Conservation (phyloP, 2,329 filamentous ascomycete species). For the Zopfia rhizophila region DNA sequence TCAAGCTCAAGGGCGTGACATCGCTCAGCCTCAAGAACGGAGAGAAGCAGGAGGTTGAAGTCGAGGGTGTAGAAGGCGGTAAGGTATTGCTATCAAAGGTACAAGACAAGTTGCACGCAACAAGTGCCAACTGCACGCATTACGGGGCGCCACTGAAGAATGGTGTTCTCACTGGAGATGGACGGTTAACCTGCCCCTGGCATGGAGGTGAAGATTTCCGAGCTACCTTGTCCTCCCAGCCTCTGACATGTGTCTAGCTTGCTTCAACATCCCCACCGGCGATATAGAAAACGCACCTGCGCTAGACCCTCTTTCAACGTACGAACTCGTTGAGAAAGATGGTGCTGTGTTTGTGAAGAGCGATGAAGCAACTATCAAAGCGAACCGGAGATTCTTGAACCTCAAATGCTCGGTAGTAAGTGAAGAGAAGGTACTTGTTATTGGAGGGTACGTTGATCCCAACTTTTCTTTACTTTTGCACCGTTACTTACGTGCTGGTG, state of each 20-base stretch:
- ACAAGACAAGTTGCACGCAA: slow-evolving; percentile 78
- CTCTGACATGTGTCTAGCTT: slow-evolving; percentile 68
- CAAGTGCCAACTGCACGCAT: slow-evolving; percentile 86
- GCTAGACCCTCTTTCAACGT: slow-evolving; percentile 84
- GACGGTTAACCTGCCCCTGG: slow-evolving; percentile 93
- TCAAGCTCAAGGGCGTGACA: slow-evolving; percentile 77
- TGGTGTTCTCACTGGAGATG: slow-evolving; percentile 83
- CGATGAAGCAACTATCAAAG: slow-evolving; percentile 81
- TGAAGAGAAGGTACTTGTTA: slow-evolving; percentile 77
- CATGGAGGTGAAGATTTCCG: slow-evolving; percentile 76
- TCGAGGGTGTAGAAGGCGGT: slow-evolving; percentile 86
- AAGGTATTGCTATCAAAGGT: slow-evolving; percentile 89
- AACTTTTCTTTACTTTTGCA: slow-evolving; percentile 15
- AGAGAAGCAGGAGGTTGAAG: slow-evolving; percentile 87
- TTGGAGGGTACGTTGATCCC: slow-evolving; percentile 71
- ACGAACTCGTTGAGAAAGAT: slow-evolving; percentile 82
- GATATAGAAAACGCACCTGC: slow-evolving; percentile 96
- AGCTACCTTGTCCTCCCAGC: too few relatives aligned
- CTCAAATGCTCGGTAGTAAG: slow-evolving; percentile 73
- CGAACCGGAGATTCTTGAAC: slow-evolving; percentile 76
- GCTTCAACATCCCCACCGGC: slow-evolving; percentile 88
- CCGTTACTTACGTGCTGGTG: neutral
- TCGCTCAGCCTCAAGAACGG: slow-evolving; percentile 80
- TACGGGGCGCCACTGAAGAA: slow-evolving; percentile 91
- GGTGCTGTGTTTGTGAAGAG: slow-evolving; percentile 86